Evolutionary conservation across 164 flowering plant genomes (phyloP).

Genomic region (Piper longum): DNA sequence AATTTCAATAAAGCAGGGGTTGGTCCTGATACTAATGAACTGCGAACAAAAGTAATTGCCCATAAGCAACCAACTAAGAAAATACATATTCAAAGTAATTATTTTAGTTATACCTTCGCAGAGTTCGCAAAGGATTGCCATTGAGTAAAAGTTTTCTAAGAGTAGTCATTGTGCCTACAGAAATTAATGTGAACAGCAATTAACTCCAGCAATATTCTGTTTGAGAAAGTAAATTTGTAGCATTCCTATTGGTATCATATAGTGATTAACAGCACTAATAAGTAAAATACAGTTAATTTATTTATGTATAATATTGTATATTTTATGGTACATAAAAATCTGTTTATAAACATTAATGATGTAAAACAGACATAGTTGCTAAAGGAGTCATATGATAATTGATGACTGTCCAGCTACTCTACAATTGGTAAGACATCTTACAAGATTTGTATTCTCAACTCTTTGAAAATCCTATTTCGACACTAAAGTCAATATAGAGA

Average conservation of each 20-base stretch:
- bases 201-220: background rate
- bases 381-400: no score
- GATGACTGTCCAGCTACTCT: no score
- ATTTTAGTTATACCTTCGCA: slow-evolving; percentile 49
- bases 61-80: slow-evolving; percentile 2
- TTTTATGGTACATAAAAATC: no score
- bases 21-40: slow-evolving; percentile 84
- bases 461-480: no score
- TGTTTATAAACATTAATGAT: no score
- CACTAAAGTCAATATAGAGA: no score
- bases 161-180: slow-evolving; percentile 72
- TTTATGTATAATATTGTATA: no score
- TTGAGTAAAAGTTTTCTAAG: slow-evolving; percentile 68
- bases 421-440: no score
- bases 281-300: no score
- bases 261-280: no score
- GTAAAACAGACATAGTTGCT: no score
- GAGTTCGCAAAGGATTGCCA: slow-evolving; percentile 87
- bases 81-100: background rate
- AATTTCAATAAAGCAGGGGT: slow-evolving; percentile 60
- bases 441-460: no score
- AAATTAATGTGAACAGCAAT: background rate
- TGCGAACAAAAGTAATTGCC: slow-evolving; percentile 16
- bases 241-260: background rate
- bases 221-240: background rate